A percentile compares a stretch with the other conserved stretches of the same genome.
Conservation (phyloP, 345 rosid genomes). For the Camelina hispida region DNA sequence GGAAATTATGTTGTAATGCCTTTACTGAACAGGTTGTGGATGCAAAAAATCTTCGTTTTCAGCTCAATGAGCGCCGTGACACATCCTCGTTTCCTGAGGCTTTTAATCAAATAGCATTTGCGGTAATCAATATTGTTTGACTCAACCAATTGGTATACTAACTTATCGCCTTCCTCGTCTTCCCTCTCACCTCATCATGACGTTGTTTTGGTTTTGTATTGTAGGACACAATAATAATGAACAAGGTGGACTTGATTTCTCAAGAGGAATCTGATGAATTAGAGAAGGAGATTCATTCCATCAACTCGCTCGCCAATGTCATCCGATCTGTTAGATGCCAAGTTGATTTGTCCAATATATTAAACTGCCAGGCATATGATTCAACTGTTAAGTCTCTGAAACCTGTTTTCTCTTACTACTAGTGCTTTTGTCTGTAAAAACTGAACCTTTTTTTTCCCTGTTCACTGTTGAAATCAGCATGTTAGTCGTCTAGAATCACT, state of each 20-base stretch:
- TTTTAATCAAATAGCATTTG: slow-evolving; percentile 88
- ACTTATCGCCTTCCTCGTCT: background rate
- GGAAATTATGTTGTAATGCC: background rate
- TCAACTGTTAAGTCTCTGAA: slow-evolving; percentile 62
- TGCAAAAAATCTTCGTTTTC: slow-evolving; percentile 88
- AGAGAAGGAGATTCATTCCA: slow-evolving; percentile 75
- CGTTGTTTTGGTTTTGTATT: slow-evolving; percentile 32
- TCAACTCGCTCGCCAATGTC: slow-evolving; percentile 79
- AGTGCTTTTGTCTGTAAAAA: slow-evolving; percentile 20
- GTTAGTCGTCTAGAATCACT: slow-evolving; percentile 66
- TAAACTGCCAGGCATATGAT: slow-evolving; percentile 83
- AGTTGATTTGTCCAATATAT: slow-evolving; percentile 75
- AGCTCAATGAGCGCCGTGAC: slow-evolving; percentile 59
- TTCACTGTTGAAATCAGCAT: slow-evolving; percentile 51
- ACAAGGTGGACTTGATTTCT: slow-evolving; percentile 90
- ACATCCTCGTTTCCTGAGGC: slow-evolving; percentile 90
- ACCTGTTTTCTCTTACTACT: slow-evolving; percentile 15
- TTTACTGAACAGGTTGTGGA: slow-evolving; percentile 76
- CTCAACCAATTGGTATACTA: background rate
- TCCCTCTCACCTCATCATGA: slow-evolving; percentile 10
- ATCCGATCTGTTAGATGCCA: slow-evolving; percentile 74
- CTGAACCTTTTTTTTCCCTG: slow-evolving; percentile 32
- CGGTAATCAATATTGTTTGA: slow-evolving; percentile 53
- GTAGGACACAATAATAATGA: slow-evolving; percentile 90
- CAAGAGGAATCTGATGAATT: slow-evolving; percentile 62